Percentiles rank a stretch among this genome's conserved stretches.
Conservation (phyloP, 345 rosid genomes). For the Citrus cavaleriei region DNA sequence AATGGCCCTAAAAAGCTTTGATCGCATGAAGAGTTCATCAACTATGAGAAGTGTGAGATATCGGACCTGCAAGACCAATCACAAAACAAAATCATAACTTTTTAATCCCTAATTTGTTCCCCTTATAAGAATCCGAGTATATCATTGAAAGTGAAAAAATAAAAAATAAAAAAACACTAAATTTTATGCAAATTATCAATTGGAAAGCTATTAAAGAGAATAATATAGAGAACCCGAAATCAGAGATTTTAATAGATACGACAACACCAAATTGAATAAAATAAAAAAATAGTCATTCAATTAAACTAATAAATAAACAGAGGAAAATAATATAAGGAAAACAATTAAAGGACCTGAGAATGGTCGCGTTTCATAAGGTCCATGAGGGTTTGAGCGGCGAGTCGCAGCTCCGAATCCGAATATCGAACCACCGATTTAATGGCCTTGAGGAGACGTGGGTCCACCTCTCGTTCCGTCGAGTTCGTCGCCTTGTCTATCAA, state of each 20-base stretch:
- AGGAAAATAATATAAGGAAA: no score
- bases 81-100: conserved; percentile 10
- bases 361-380: conserved; percentile 81
- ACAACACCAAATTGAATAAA: background rate
- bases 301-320: no score
- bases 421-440: conserved; percentile 70
- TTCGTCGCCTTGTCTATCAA: conserved; percentile 78
- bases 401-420: conserved; percentile 77
- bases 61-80: conserved; percentile 54
- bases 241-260: background rate
- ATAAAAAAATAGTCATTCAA: background rate
- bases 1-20: conserved; percentile 78
- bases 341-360: conserved; percentile 54
- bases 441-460: conserved; percentile 79
- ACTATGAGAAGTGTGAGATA: conserved; percentile 71
- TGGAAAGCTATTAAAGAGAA: background rate
- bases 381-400: conserved; percentile 66
- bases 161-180: background rate
- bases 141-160: background rate
- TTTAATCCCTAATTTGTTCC: background rate
- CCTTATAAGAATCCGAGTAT: background rate
- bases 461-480: conserved; percentile 66
- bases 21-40: conserved; percentile 88
- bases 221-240: background rate
- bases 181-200: background rate